phyloP scores from a whole-genome alignment of 2,329 filamentous ascomycete genomes.

The Fusarium sp. region DNA sequence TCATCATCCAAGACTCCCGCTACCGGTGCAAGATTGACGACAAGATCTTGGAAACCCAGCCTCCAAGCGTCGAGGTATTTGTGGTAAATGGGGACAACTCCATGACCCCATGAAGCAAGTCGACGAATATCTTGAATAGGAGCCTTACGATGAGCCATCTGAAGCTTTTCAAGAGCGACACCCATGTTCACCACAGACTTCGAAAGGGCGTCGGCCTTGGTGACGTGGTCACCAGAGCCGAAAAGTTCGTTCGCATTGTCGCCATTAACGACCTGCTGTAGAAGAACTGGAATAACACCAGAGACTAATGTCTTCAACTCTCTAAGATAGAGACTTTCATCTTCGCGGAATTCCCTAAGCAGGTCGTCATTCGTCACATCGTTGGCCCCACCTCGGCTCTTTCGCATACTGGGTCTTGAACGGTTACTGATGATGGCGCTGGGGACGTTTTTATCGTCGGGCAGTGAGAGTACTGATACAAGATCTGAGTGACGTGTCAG shows the following conservation, averaged over 20 bases:
- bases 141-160: conserved; percentile 81
- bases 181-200: conserved; percentile 96
- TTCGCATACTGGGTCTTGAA: conserved; percentile 82
- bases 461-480: conserved; percentile 88
- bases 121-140: conserved; percentile 77
- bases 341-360: conserved; percentile 80
- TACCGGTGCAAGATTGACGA: conserved; percentile 88
- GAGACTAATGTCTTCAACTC: conserved; percentile 94
- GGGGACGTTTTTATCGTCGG: conserved; percentile 65
- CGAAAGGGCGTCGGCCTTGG: conserved; percentile 72
- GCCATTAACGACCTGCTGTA: conserved; percentile 84
- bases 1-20: conserved; percentile 64
- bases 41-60: conserved; percentile 91
- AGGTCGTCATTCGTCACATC: conserved; percentile 79
- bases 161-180: conserved; percentile 85
- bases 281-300: conserved; percentile 91
- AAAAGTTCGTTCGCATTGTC: conserved; percentile 75
- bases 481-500: conserved; percentile 94
- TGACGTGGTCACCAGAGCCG: conserved; percentile 62
- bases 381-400: conserved; percentile 73
- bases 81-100: conserved; percentile 80
- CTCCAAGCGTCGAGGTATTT: conserved; percentile 91
- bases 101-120: conserved; percentile 84
- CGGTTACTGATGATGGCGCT: conserved; percentile 75
- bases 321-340: conserved; percentile 88